Evolutionary conservation across 2,329 filamentous ascomycete genomes (phyloP).

Genomic region (Apiospora hydei): DNA sequence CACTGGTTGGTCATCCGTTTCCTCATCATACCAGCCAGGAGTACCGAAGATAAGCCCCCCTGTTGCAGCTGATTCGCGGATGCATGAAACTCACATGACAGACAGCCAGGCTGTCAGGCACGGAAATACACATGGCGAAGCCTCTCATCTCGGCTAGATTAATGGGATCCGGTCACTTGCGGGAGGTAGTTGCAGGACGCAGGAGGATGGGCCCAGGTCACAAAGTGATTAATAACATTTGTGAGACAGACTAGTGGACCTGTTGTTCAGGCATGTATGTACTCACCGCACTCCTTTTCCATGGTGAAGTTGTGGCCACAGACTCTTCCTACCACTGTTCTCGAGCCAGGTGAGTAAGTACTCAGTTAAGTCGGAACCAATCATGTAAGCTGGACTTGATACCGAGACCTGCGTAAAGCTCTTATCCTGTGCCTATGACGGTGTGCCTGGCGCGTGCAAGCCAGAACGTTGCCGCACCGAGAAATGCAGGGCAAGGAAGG

Average conservation of each 20-base stretch:
- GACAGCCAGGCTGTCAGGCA: neutral
- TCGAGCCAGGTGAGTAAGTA: neutral
- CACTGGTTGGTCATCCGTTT: neutral
- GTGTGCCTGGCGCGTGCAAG: neutral
- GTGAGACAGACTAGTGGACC: neutral
- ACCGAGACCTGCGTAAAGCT: neutral
- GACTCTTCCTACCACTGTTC: neutral
- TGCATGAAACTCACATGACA: neutral
- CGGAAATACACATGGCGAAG: neutral
- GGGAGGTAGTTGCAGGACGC: neutral
- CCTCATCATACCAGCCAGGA: neutral
- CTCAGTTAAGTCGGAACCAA: neutral
- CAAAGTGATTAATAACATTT: neutral
- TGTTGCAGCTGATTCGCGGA: neutral
- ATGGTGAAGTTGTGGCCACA: neutral
- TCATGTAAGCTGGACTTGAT: neutral
- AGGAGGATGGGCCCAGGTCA: neutral
- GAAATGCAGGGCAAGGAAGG: neutral
- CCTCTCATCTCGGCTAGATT: slow-evolving; percentile 4
- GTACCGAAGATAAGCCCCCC: neutral
- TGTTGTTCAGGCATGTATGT: too few relatives aligned
- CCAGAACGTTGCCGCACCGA: neutral
- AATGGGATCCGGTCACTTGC: neutral
- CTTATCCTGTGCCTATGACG: neutral
- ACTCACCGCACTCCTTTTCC: neutral